Evolutionary conservation across 176 grass and related monocot species (phyloP), one percentile per base, ranked within the genome.

Genomic region (Oropetium thomaeum): DNA sequence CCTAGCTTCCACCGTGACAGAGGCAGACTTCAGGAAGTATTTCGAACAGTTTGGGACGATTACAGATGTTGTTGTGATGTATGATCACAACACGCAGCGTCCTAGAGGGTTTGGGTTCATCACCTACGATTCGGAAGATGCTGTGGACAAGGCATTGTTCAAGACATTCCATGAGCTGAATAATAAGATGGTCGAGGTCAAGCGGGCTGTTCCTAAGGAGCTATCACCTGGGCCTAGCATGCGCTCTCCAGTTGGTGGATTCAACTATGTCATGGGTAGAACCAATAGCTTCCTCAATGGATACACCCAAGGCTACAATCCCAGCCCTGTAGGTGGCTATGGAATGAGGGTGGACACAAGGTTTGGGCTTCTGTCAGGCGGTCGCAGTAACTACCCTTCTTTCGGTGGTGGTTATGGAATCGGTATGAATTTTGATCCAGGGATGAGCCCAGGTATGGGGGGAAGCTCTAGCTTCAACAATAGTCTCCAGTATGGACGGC

Each of bases 101-200:
- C 90, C 90, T 20, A 90, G 94, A 61, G 94, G 94, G 3, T 97
- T 97, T 80, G 94, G 94, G 37, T 97, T 97, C 78, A 93, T 97
- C 67, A 91, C 90, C 0, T 97, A 89, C 17, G 88, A 93, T 64
- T 91, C 83, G 15, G 94, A 97, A 60, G 94, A 91, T 58, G 90
- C 86, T 4, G 90, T 93, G 33, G 83, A 93, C 26, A 93, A 85
- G 78, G 94, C 76, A 59, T 81, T 97, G 66, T 78, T 89, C 83
- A 97, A 91, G 52, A 97, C 74, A n/a, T 93, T 97, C 62, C 94
- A 97, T 59, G 90, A 97, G 79, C 79, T 97, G 15, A 93, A 97
- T 70, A 88, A 90, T 68, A 97, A 97, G 78, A 93, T 85, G 85
- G 86, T 97, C 37, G 94, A 97, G 70, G 90, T 97, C 37, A 93